A percentile compares a stretch with the other conserved stretches of the same genome.
Evolutionary conservation across 2,329 filamentous ascomycete genomes (phyloP).

Genomic region (Magnaporthales sp.): DNA sequence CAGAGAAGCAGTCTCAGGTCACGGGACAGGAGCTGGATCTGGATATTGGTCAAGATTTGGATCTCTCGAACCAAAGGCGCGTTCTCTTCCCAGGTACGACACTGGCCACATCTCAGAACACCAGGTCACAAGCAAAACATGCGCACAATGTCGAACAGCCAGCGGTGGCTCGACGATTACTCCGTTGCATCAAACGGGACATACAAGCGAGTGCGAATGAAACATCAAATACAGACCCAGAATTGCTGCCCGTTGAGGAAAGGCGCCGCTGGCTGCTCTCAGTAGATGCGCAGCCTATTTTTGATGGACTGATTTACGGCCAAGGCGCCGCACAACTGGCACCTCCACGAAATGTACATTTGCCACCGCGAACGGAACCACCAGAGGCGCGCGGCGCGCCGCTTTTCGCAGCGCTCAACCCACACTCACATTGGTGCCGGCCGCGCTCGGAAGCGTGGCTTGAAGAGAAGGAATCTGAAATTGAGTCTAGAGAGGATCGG

Average conservation of each 20-base stretch:
- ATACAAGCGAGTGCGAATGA: background rate
- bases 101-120: background rate
- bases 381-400: conserved; percentile 14
- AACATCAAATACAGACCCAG: background rate
- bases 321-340: conserved; percentile 14
- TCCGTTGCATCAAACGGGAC: background rate
- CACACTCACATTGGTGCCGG: conserved; percentile 37
- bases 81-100: background rate
- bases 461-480: conserved; percentile 38
- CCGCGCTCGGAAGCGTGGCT: conserved; percentile 36
- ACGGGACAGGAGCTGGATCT: background rate
- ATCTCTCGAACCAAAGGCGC: background rate
- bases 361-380: conserved; percentile 9
- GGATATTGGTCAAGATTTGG: background rate
- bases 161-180: background rate
- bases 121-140: background rate
- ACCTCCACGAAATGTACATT: conserved; percentile 11
- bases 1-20: background rate
- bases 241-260: background rate
- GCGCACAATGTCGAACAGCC: background rate
- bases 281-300: background rate
- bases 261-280: background rate
- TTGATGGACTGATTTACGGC: conserved; percentile 17
- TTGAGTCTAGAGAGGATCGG: conserved; percentile 34
- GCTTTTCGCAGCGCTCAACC: conserved; percentile 39